A percentile compares a stretch with the other conserved stretches of the same genome.
Evolutionary conservation across 257 asterid genomes (phyloP).

Genomic region (Penstemon barbatus): DNA sequence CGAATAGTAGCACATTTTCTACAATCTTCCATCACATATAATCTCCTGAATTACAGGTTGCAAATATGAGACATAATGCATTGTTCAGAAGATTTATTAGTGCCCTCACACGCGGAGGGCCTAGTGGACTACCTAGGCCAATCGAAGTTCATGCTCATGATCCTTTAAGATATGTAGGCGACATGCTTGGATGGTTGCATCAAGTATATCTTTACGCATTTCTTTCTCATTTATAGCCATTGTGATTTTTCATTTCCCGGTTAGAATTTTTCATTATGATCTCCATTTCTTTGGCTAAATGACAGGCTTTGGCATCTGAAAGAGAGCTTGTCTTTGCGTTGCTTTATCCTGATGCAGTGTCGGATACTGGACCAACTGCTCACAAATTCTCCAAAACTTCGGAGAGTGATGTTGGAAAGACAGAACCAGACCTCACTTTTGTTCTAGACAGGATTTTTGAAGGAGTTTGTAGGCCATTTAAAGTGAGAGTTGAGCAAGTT

Average conservation of each 20-base stretch:
- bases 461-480: constrained; percentile 98
- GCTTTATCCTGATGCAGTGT: constrained; percentile 82
- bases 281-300: constrained; percentile 28
- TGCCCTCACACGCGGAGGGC: constrained; percentile 99
- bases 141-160: constrained; percentile 99
- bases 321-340: constrained; percentile 93
- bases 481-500: constrained; percentile 98
- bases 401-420: constrained; percentile 56
- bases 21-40: constrained; percentile 21
- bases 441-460: constrained; percentile 95
- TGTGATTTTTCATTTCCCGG: constrained; percentile 10
- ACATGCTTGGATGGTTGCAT: constrained; percentile 99
- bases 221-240: background rate
- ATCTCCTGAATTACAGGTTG: constrained; percentile 55
- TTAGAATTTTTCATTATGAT: constrained; percentile 23
- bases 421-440: constrained; percentile 84
- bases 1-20: constrained; percentile 18
- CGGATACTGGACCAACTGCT: constrained; percentile 73
- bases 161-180: constrained; percentile 97
- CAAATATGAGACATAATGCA: constrained; percentile 98
- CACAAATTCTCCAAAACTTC: constrained; percentile 49
- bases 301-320: constrained; percentile 97
- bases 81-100: constrained; percentile 95
- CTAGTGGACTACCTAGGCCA: constrained; percentile 98
- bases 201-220: constrained; percentile 49